These are phyloP conservation scores for Exophiala phaeomuriformis DNA, from an alignment of 2,329 filamentous ascomycete species.

Conservation along the genomic window DNA sequence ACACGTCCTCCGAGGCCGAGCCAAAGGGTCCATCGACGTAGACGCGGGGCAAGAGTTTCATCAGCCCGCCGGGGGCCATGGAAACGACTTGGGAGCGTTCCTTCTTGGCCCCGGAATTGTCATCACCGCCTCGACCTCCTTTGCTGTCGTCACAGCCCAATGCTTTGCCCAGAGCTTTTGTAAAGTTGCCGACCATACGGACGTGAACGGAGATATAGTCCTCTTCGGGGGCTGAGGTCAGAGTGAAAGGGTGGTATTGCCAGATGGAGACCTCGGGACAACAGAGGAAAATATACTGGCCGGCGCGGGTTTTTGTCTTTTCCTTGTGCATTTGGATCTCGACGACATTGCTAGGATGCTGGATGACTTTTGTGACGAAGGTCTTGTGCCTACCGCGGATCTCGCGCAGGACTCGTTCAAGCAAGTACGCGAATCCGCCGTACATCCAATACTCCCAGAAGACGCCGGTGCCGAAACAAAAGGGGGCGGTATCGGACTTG, in stretches of 20 bases:
- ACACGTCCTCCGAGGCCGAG: constrained; percentile 78
- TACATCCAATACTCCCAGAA: constrained; percentile 92
- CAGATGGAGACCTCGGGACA: constrained; percentile 78
- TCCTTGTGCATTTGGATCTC: constrained; percentile 92
- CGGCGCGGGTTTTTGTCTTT: constrained; percentile 69
- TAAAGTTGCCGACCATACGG: constrained; percentile 76
- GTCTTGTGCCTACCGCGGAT: constrained; percentile 74
- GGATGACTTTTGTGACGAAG: constrained; percentile 80
- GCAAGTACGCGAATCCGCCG: constrained; percentile 70
- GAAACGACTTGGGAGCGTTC: constrained; percentile 54
- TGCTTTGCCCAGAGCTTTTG: constrained; percentile 58
- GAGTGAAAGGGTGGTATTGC: constrained; percentile 83
- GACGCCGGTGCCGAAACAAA: constrained; percentile 67
- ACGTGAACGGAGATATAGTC: constrained; percentile 85
- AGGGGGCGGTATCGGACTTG: constrained; percentile 71
- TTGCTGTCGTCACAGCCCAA: constrained; percentile 61
- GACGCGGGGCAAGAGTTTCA: constrained; percentile 64
- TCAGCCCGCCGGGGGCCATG: constrained; percentile 54
- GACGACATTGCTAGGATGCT: constrained; percentile 80
- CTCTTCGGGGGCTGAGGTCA: constrained; percentile 81
- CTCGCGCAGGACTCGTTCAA: constrained; percentile 71
- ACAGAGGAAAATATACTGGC: constrained; percentile 78
- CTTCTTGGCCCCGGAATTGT: constrained; percentile 28
- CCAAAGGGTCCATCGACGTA: constrained; percentile 83
- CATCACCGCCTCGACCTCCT: constrained; percentile 32